Percentiles rank a stretch among this genome's conserved stretches.
Evolutionary conservation across 2,329 filamentous ascomycete genomes (phyloP).

Genomic region (Xylaria sp.): DNA sequence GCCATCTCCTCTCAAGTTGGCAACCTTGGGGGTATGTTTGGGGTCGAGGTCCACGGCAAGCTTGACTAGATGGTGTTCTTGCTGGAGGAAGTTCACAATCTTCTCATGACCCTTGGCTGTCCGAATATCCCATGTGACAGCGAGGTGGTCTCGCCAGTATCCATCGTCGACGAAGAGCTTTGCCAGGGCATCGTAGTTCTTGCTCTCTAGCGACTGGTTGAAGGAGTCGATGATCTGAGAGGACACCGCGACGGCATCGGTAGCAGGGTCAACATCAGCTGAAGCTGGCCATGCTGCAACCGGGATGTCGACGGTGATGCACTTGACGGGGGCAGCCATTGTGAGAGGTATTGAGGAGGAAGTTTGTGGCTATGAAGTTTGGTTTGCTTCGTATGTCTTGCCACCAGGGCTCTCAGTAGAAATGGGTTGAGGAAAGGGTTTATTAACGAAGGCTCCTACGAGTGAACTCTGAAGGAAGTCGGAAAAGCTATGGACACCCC

Average conservation of each 20-base stretch:
- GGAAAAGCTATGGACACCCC: conserved; percentile 7
- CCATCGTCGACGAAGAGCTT: conserved; percentile 45
- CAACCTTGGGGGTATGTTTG: conserved; percentile 36
- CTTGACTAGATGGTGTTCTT: conserved; percentile 31
- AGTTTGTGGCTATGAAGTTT: neutral
- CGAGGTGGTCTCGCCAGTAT: conserved; percentile 56
- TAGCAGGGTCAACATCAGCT: conserved; percentile 24
- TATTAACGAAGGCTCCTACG: conserved; percentile 5
- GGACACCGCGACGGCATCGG: conserved; percentile 36
- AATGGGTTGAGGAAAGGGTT: neutral
- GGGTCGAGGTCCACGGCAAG: conserved; percentile 38
- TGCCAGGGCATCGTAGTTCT: conserved; percentile 33
- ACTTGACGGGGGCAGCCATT: conserved; percentile 20
- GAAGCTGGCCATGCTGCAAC: conserved; percentile 39
- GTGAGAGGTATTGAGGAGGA: neutral
- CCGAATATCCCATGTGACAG: conserved; percentile 50
- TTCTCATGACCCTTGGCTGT: conserved; percentile 45
- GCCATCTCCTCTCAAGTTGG: conserved; percentile 39
- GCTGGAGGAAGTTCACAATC: conserved; percentile 34
- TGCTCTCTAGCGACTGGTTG: conserved; percentile 35
- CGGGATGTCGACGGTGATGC: conserved; percentile 34
- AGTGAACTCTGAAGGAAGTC: neutral
- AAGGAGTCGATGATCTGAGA: conserved; percentile 34
- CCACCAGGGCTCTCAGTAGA: neutral
- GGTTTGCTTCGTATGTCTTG: neutral